phyloP scores from a whole-genome alignment of 345 rosid species.

The Citrus sp. region DNA sequence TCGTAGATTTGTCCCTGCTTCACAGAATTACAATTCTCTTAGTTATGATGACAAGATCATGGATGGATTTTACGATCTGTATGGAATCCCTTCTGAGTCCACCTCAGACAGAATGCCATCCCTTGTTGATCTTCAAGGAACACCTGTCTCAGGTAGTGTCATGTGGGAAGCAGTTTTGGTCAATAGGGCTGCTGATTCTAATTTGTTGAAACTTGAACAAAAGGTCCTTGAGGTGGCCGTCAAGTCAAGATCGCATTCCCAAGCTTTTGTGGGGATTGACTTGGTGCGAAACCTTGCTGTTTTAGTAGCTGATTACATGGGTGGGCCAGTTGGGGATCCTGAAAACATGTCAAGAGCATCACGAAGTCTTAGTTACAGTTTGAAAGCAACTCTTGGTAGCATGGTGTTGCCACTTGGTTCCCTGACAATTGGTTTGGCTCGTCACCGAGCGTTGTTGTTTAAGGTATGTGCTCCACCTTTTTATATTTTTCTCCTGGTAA shows the following conservation, averaged over 20 bases:
- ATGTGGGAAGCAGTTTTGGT: slow-evolving; percentile 91
- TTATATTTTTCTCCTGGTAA: neutral
- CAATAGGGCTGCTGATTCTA: slow-evolving; percentile 68
- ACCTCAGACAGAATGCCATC: slow-evolving; percentile 74
- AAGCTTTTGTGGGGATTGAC: slow-evolving; percentile 35
- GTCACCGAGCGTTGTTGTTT: slow-evolving; percentile 93
- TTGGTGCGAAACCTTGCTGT: slow-evolving; percentile 65
- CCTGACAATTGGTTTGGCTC: slow-evolving; percentile 86
- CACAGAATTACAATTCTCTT: slow-evolving; percentile 92
- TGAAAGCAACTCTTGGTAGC: slow-evolving; percentile 74
- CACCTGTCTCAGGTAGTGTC: slow-evolving; percentile 50
- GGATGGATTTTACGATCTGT: slow-evolving; percentile 92
- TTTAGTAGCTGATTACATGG: slow-evolving; percentile 88
- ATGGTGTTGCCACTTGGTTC: slow-evolving; percentile 93
- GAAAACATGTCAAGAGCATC: slow-evolving; percentile 68
- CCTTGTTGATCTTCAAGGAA: slow-evolving; percentile 83
- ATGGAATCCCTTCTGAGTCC: slow-evolving; percentile 59
- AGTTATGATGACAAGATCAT: slow-evolving; percentile 92
- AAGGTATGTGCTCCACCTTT: slow-evolving; percentile 48
- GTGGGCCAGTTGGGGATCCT: slow-evolving; percentile 84
- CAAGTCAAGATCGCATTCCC: slow-evolving; percentile 53
- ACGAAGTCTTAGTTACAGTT: slow-evolving; percentile 68
- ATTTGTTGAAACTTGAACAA: slow-evolving; percentile 71
- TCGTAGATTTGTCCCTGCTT: slow-evolving; percentile 57
- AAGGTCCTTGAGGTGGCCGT: slow-evolving; percentile 68